Evolutionary conservation across 2,329 filamentous ascomycete genomes (phyloP), one percentile per base, ranked within the genome.

Genomic region (Orbilia javanica): DNA sequence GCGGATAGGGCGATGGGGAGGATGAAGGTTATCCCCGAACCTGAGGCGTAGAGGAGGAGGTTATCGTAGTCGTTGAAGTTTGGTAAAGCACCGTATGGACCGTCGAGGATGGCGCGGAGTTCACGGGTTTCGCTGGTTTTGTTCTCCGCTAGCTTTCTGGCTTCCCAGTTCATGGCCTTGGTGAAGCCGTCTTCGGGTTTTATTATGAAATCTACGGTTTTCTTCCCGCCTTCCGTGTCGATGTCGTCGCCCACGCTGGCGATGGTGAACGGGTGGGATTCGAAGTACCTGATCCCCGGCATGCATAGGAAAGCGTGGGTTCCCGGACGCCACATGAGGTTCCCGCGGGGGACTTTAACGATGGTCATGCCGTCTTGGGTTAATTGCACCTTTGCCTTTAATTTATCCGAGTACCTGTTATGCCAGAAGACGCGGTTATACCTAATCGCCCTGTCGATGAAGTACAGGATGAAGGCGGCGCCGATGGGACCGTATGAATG

Each of bases 11-110:
- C 75, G 63, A 79, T 74, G 25, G 75, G 75, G 13, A 79, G 75
- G 27, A 52, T 79, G 60, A 79, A 79, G 27, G 75, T 79, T 50
- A 79, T 74, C 46, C 75, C 75, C 11, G 75, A 74, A 5, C 75
- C 75, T 10, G 75, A 73, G 27, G 75, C 75, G 69, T 79, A 79
- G 18, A 79, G 64, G 5, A 79, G 55, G 10, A 79, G 39, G 18
- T 79, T 79, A 53, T 79, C 69, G 22, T 68, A 79, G 10, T 65
- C 63, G 55, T 79, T 79, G 42, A 79, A 79, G 65, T 79, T 79
- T 31, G 75, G 75, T 4, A 79, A 48, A 29, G 75, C 68, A 62
- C 75, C 75, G 69, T 79, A 79, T 0, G 75, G 75, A 18, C 75
- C 75, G 55, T 79, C 75, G 15, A 79, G 18, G 64, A 74, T 73